These are phyloP conservation scores for Histomonas meleagridis DNA, from an alignment of 208 protist genomes.

Conservation along the genomic window DNA sequence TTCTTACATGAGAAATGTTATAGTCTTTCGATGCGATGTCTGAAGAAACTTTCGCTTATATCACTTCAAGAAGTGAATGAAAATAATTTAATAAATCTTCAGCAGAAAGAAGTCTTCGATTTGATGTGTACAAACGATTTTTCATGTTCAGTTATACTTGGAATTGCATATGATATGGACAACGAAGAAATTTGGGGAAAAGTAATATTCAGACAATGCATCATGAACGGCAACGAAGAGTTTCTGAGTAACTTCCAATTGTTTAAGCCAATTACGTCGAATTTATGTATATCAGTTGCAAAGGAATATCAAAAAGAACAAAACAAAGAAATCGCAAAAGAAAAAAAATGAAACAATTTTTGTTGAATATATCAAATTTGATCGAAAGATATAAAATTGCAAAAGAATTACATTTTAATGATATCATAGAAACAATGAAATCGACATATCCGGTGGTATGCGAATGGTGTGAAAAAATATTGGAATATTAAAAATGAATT, in stretches of 20 bases:
- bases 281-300: neutral
- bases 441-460: neutral
- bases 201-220: neutral
- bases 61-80: neutral
- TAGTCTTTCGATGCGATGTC: neutral
- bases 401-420: neutral
- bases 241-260: neutral
- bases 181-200: neutral
- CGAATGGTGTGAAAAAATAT: slow-evolving; percentile 21
- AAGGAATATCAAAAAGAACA: neutral
- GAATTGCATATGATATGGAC: slow-evolving; percentile 3
- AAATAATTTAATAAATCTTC: neutral
- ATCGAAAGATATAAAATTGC: slow-evolving; percentile 24
- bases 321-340: neutral
- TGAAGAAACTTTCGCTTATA: slow-evolving; percentile 21
- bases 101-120: neutral
- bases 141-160: neutral
- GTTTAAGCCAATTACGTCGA: neutral
- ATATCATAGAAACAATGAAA: neutral
- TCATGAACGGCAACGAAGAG: neutral
- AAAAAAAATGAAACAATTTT: slow-evolving; percentile 4
- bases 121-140: neutral
- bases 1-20: slow-evolving; percentile 30
- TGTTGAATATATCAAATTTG: slow-evolving; percentile 25
- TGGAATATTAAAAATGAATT: too few relatives aligned